These are phyloP conservation scores for Pseudocercospora cruenta DNA, from an alignment of 2,329 filamentous ascomycete species.

Conservation along the genomic window DNA sequence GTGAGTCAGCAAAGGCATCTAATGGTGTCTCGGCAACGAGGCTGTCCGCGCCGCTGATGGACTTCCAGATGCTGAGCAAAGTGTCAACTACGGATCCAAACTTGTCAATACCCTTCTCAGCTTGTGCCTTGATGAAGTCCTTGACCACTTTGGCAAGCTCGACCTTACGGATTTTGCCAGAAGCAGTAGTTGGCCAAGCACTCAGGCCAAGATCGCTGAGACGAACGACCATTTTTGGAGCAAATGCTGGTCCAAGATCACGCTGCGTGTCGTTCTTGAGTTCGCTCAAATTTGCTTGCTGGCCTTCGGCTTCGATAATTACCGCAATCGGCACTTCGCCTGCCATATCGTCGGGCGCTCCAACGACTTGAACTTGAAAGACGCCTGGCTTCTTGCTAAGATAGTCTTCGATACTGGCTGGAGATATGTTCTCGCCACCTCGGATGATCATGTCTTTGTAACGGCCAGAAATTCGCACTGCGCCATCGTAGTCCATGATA, in stretches of 20 bases:
- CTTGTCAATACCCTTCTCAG: conserved; percentile 32
- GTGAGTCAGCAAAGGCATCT: conserved; percentile 37
- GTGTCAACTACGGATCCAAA: conserved; percentile 36
- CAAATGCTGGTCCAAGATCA: conserved; percentile 46
- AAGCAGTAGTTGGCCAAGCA: conserved; percentile 47
- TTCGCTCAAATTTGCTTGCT: conserved; percentile 36
- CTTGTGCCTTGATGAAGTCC: conserved; percentile 34
- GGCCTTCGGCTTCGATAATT: conserved; percentile 42
- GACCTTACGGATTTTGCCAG: conserved; percentile 52
- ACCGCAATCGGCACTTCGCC: conserved; percentile 55
- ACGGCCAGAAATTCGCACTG: conserved; percentile 42
- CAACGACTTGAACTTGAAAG: conserved; percentile 48
- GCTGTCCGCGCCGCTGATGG: conserved; percentile 35
- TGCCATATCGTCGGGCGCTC: conserved; percentile 49
- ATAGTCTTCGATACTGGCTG: conserved; percentile 40
- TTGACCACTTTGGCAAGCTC: conserved; percentile 39
- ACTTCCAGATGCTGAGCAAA: conserved; percentile 38
- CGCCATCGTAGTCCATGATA: conserved; percentile 51
- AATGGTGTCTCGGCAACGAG: conserved; percentile 30
- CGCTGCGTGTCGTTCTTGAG: conserved; percentile 44
- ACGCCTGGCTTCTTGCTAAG: conserved; percentile 43
- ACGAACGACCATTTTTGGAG: conserved; percentile 47
- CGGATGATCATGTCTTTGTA: conserved; percentile 44
- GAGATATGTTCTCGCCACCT: conserved; percentile 71
- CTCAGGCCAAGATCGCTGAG: conserved; percentile 47